Evolutionary conservation across 106 monocot species (phyloP).

Genomic region (Dendrobium catenatum): DNA sequence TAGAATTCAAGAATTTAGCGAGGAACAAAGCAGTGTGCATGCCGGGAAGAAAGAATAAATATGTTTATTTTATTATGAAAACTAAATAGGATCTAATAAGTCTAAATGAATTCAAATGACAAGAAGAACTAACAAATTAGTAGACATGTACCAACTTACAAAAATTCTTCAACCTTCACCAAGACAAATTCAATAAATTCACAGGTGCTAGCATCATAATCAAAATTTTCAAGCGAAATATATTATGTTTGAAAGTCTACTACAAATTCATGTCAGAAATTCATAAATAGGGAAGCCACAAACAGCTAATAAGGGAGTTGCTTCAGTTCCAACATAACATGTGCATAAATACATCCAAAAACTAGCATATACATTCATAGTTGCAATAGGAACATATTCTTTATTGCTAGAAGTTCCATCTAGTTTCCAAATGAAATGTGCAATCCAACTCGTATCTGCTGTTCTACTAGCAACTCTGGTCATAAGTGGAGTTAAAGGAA

Average conservation of each 20-base stretch:
- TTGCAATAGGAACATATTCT: not conserved
- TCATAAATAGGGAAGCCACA: not conserved
- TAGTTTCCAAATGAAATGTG: not conserved
- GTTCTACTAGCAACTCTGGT: too few species aligned
- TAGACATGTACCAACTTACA: not conserved
- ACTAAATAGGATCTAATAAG: not conserved
- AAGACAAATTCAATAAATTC: not conserved
- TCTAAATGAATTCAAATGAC: not conserved
- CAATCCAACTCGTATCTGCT: not conserved
- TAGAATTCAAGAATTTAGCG: not conserved
- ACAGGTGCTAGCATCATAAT: not conserved
- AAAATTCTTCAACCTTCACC: not conserved
- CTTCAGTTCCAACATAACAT: not conserved
- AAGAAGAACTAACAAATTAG: not conserved
- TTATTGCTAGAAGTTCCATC: not conserved
- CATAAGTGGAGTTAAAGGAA: not conserved
- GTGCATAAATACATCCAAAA: not conserved
- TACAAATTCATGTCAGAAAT: not conserved
- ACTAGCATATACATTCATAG: not conserved
- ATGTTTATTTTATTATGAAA: not conserved
- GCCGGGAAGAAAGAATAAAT: not conserved
- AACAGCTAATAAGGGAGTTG: not conserved
- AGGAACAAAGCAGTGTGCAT: not conserved
- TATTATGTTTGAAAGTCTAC: not conserved
- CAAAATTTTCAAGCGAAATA: not conserved